Conservation (phyloP, 805 yeast genomes). For the Tetrapisispora taiwanensis region DNA sequence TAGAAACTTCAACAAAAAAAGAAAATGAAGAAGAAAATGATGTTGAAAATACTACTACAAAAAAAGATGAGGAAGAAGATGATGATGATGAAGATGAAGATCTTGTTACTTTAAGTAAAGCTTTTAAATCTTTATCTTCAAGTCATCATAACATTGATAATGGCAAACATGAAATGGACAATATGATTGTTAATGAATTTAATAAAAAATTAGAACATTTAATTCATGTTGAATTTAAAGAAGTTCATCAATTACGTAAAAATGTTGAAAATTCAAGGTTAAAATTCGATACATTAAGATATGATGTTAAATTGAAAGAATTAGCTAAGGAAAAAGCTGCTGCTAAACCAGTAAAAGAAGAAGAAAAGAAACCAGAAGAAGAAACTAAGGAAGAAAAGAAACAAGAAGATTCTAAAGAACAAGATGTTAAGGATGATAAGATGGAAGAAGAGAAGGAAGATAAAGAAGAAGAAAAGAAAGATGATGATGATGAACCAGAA, state of each 20-base stretch:
- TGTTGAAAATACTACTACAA: constrained; percentile 20
- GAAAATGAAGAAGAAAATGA: constrained; percentile 11
- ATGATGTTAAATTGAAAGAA: constrained; percentile 37
- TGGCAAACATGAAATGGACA: constrained; percentile 62
- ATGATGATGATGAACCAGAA: not conserved
- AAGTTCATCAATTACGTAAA: constrained; percentile 50
- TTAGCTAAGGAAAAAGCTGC: constrained; percentile 27
- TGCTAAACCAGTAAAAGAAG: constrained; percentile 38
- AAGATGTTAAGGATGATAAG: no score
- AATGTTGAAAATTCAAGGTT: constrained; percentile 61
- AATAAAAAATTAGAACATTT: constrained; percentile 45
- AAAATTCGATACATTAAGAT: constrained; percentile 59
- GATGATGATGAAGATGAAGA: constrained; percentile 39
- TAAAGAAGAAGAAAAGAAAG: not conserved
- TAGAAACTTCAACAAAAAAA: constrained; percentile 23
- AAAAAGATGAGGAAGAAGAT: constrained; percentile 20
- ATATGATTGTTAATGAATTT: constrained; percentile 47
- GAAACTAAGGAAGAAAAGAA: constrained; percentile 3
- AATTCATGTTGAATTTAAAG: constrained; percentile 48
- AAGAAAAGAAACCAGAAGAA: constrained; percentile 2
- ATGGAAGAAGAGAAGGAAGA: not conserved
- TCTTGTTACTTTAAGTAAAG: constrained; percentile 36
- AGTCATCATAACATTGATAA: constrained; percentile 54
- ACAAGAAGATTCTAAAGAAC: constrained; percentile 1
- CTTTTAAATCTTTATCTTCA: constrained; percentile 40